phyloP scores from a whole-genome alignment of 108 stramenopile genomes.

The Cyclotella sp. region DNA sequence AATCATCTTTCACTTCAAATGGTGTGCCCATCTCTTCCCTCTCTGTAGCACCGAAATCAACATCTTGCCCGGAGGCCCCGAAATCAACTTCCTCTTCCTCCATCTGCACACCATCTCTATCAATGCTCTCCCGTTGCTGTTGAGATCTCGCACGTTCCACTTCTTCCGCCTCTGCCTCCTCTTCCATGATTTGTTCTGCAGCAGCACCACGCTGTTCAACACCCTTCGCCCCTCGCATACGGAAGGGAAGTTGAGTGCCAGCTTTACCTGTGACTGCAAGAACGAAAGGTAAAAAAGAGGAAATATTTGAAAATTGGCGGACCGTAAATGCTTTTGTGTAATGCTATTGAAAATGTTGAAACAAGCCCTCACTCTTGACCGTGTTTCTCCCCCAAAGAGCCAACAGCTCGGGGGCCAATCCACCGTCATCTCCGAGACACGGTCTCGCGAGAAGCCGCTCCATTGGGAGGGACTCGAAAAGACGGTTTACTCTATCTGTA shows the following conservation, averaged over 20 bases:
- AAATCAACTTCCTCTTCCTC: slow-evolving; percentile 54
- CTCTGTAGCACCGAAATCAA: slow-evolving; percentile 44
- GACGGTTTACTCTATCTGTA: slow-evolving; percentile 20
- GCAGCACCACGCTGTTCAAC: slow-evolving; percentile 51
- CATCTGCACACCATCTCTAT: slow-evolving; percentile 33
- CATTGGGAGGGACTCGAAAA: slow-evolving; percentile 44
- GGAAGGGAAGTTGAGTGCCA: slow-evolving; percentile 58
- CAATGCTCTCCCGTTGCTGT: slow-evolving; percentile 35
- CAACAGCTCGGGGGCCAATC: slow-evolving; percentile 69
- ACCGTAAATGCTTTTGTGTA: not conserved
- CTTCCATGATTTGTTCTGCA: slow-evolving; percentile 54
- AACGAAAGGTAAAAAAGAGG: not conserved
- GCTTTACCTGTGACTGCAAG: slow-evolving; percentile 53
- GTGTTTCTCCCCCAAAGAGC: slow-evolving; percentile 69
- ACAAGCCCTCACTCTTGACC: slow-evolving; percentile 39
- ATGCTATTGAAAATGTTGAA: not conserved
- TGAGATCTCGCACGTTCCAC: slow-evolving; percentile 53
- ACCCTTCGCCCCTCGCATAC: slow-evolving; percentile 55
- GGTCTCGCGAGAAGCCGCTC: slow-evolving; percentile 73
- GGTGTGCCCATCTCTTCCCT: slow-evolving; percentile 51
- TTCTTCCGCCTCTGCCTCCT: slow-evolving; percentile 59
- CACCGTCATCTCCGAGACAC: slow-evolving; percentile 75
- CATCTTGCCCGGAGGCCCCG: slow-evolving; percentile 44
- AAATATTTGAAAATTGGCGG: not conserved
- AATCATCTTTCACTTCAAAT: slow-evolving; percentile 55